phyloP scores from a whole-genome alignment of 805 yeast genomes.

The Candida gorgasii region DNA sequence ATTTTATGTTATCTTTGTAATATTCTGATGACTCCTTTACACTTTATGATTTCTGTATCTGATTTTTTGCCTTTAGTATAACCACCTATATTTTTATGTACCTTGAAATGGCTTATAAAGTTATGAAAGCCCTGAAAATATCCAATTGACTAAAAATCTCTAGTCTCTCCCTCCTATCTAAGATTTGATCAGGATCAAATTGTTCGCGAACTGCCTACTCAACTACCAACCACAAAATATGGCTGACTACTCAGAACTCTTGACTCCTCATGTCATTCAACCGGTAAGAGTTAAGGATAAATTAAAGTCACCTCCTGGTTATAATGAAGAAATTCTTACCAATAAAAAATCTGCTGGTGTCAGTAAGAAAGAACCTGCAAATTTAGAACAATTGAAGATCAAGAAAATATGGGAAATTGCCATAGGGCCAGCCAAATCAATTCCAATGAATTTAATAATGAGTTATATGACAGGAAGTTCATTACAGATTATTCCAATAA shows the following conservation, averaged over 20 bases:
- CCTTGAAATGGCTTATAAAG: no score
- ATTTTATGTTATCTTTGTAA: no score
- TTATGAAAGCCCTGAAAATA: no score
- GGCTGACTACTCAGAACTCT: constrained; percentile 12
- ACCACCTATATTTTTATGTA: no score
- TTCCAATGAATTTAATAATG: constrained; percentile 92
- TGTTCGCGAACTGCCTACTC: background rate
- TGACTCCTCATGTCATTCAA: constrained; percentile 14
- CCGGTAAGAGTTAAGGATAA: constrained; percentile 11
- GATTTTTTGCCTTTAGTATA: no score
- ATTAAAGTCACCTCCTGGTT: constrained; percentile 19
- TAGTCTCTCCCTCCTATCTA: background rate
- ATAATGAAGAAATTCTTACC: constrained; percentile 6
- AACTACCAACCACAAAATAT: background rate
- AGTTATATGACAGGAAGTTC: constrained; percentile 91
- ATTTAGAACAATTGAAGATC: constrained; percentile 38
- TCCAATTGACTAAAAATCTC: background rate
- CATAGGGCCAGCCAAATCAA: constrained; percentile 69
- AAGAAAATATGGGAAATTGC: constrained; percentile 89
- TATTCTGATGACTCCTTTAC: background rate
- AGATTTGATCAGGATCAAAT: background rate
- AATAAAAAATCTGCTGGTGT: background rate
- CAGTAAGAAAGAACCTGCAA: constrained; percentile 5
- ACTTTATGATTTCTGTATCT: background rate
- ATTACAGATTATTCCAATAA: constrained; percentile 84